Evolutionary conservation across 2,329 filamentous ascomycete genomes (phyloP).

Genomic region (Fusarium sp.): DNA sequence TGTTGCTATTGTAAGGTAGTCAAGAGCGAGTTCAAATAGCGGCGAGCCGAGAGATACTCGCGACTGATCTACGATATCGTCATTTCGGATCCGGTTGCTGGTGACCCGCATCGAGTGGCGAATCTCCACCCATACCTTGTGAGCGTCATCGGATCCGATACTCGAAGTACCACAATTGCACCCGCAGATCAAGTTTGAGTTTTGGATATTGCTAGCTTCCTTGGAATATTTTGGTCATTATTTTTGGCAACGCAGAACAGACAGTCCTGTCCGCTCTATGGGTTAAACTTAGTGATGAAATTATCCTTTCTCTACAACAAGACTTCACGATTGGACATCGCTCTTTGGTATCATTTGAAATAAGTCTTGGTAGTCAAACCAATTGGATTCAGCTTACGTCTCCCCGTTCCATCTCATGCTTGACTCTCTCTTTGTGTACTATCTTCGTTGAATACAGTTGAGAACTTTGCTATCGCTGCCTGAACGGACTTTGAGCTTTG

Average conservation of each 20-base stretch:
- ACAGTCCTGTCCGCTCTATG: not conserved
- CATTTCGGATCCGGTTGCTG: conserved; percentile 32
- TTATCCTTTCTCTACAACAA: not conserved
- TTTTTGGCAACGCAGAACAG: conserved; percentile 12
- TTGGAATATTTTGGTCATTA: not conserved
- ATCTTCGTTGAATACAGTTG: conserved; percentile 5
- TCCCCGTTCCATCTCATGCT: not conserved
- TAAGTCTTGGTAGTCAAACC: not conserved
- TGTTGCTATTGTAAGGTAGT: not conserved
- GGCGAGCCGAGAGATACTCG: not conserved
- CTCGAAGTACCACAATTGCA: not conserved
- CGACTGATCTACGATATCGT: not conserved
- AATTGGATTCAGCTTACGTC: not conserved
- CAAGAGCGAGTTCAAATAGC: not conserved
- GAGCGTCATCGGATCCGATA: conserved; percentile 34
- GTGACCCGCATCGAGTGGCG: conserved; percentile 14
- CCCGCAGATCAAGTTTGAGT: not conserved
- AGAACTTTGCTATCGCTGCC: conserved; percentile 48
- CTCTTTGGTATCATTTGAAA: not conserved
- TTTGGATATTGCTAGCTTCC: conserved; percentile 3
- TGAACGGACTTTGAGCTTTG: conserved; percentile 53
- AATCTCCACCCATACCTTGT: conserved; percentile 3
- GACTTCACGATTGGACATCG: not conserved
- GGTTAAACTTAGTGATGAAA: too few species aligned
- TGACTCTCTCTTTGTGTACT: not conserved